Evolutionary conservation across 2,329 filamentous ascomycete genomes (phyloP), one percentile per base, ranked within the genome.

Genomic region (Fusarium annulatum): DNA sequence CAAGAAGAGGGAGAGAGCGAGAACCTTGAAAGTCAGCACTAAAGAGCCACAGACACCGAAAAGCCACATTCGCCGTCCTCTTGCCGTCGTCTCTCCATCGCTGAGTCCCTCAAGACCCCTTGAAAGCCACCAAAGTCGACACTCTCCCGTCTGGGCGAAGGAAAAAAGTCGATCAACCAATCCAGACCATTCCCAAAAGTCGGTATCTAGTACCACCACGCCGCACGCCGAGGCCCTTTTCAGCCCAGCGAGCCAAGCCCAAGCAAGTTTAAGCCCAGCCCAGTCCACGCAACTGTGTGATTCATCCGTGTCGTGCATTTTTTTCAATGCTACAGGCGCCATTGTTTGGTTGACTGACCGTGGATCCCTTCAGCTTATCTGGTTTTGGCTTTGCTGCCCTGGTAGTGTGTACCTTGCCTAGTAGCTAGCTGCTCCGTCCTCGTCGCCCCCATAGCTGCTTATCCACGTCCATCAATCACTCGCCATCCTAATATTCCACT

Each of bases 271-370:
- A 70, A 64, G 59, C 69, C 61, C 43, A 61, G 52, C 42, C 70
- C 67, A 68, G 68, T 61, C 71, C 58, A 64, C 68, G 62, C 69
- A 53, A 33, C 42, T 70, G 66, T 76, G 61, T 72, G 71, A 77
- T 77, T 77, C 69, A 75, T 68, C 56, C 61, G 26, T 64, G 67
- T 73, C 67, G 67, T 74, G 67, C 68, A 73, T 64, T 72, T 67
- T 65, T 79, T 76, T 79, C 76, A 75, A 80, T 79, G 79, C 79
- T 78, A 80, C 72, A 79, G 72, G 76, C 73, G 73, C 78, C 70
- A 49, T 76, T 74, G 69, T 78, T 72, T 74, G 66, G 63, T 69
- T 76, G 74, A 74, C 76, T 72, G 77, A 80, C 78, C 78, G 76
- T 71, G 66, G 70, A 67, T 64, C 60, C 61, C 55, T 72, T 80